Evolutionary conservation across 2,329 filamentous ascomycete species (phyloP).

Genomic region (Nemania sp.): DNA sequence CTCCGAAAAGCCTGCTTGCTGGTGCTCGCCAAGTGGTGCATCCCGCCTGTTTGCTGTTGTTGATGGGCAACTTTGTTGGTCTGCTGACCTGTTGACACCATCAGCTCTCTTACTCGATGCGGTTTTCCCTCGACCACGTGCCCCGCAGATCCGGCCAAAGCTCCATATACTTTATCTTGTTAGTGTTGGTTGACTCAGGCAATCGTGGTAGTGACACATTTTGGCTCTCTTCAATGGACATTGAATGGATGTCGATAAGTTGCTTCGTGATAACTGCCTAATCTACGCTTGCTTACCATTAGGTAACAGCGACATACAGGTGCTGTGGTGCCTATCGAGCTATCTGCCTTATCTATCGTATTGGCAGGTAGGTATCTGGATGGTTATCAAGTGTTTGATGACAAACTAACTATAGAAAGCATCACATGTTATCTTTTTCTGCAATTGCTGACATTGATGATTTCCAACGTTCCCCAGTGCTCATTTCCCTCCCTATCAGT

Average conservation of each 20-base stretch:
- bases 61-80: constrained; percentile 17
- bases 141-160: constrained; percentile 18
- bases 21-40: constrained; percentile 12
- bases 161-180: neutral
- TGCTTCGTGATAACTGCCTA: too few relatives aligned
- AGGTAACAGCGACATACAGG: too few relatives aligned
- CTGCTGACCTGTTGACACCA: constrained; percentile 25
- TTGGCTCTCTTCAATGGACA: neutral
- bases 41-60: constrained; percentile 12
- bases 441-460: too few relatives aligned
- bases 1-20: constrained; percentile 11
- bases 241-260: too few relatives aligned
- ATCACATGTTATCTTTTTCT: constrained; percentile 13
- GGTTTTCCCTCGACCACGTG: constrained; percentile 23
- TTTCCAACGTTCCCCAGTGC: too few relatives aligned
- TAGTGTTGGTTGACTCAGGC: neutral
- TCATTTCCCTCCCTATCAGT: too few relatives aligned
- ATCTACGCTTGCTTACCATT: too few relatives aligned
- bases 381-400: neutral
- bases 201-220: constrained; percentile 10
- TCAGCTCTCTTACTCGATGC: constrained; percentile 23
- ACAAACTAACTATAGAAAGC: neutral
- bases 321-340: too few relatives aligned
- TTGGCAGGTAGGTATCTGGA: too few relatives aligned
- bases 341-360: constrained; percentile 5